These are phyloP conservation scores for Crassisporium funariophilum DNA, from an alignment of 768 basidiomycete genomes.

Conservation along the genomic window DNA sequence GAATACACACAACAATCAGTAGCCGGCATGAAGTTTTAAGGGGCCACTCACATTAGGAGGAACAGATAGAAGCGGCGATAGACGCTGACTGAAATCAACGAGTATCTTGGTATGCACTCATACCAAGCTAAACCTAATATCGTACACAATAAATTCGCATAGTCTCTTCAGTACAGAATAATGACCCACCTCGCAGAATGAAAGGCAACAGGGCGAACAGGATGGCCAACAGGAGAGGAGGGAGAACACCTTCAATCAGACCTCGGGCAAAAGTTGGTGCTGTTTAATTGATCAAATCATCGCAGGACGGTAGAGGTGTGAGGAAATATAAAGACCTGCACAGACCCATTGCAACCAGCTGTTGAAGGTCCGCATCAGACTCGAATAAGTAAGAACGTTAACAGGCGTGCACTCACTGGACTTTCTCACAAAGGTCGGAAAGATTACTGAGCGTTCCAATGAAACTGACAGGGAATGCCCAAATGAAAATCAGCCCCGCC, in stretches of 20 bases:
- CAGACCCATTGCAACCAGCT: constrained; percentile 68
- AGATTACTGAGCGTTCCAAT: constrained; percentile 68
- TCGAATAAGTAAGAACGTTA: background rate
- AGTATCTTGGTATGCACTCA: constrained; percentile 70
- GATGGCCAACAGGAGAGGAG: constrained; percentile 62
- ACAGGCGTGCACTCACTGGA: constrained; percentile 34
- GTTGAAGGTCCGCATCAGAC: background rate
- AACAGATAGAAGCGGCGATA: constrained; percentile 75
- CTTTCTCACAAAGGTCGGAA: constrained; percentile 48
- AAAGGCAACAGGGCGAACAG: constrained; percentile 64
- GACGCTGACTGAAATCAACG: constrained; percentile 68
- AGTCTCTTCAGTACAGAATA: background rate
- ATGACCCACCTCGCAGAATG: constrained; percentile 51
- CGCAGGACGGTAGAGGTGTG: background rate
- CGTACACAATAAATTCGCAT: constrained; percentile 5
- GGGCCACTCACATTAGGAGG: constrained; percentile 49
- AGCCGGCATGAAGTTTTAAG: background rate
- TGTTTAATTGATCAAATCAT: constrained; percentile 10
- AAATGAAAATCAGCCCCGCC: constrained; percentile 59
- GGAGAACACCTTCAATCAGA: constrained; percentile 67
- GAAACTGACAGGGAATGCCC: constrained; percentile 68
- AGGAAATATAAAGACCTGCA: constrained; percentile 22
- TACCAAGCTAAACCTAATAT: constrained; percentile 57
- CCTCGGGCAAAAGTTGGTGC: constrained; percentile 43
- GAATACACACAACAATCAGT: background rate